phyloP scores from a whole-genome alignment of 2,329 filamentous ascomycete genomes.

The Metarhizium robertsii region DNA sequence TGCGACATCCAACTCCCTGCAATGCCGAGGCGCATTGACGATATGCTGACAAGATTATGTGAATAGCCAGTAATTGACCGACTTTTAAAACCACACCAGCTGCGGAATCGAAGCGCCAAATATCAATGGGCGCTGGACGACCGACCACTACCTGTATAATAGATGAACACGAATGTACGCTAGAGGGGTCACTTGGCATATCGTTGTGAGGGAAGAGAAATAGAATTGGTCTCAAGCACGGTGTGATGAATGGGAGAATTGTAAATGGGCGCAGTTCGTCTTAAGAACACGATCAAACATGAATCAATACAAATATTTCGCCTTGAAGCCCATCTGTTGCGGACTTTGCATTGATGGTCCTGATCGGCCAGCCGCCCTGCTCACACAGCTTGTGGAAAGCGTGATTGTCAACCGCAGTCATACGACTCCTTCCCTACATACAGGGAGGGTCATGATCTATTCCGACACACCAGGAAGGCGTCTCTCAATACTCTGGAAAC shows the following conservation, averaged over 20 bases:
- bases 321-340: neutral
- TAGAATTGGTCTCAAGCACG: neutral
- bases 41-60: neutral
- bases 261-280: neutral
- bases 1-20: conserved; percentile 15
- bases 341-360: neutral
- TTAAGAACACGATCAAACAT: neutral
- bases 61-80: conserved; percentile 3
- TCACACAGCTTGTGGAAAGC: neutral
- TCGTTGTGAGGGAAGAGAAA: neutral
- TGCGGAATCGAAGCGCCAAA: neutral
- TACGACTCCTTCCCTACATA: neutral
- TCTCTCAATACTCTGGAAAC: neutral
- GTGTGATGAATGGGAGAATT: neutral
- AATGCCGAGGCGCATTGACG: neutral
- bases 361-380: no score
- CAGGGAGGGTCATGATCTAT: neutral
- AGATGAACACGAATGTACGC: conserved; percentile 10
- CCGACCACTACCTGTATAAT: conserved; percentile 16
- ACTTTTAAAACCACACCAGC: no score
- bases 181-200: neutral
- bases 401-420: neutral
- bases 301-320: neutral
- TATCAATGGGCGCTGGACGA: neutral
- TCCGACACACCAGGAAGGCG: neutral